Evolutionary conservation across 768 basidiomycete genomes (phyloP).

Genomic region (Xerocomellus amylosporus): DNA sequence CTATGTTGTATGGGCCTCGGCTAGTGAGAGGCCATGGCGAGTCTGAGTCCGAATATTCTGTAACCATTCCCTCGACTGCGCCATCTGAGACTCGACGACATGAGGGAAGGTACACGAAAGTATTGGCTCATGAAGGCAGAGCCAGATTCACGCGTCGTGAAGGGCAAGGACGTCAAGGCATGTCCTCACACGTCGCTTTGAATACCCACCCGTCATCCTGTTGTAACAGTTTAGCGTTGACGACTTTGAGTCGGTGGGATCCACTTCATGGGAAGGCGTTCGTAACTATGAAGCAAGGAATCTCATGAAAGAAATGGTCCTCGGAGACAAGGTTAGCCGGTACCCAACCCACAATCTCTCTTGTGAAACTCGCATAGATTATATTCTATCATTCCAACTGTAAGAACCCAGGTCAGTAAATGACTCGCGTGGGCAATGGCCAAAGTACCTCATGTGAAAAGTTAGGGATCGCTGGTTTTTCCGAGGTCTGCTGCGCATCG

Average conservation of each 20-base stretch:
- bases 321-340: conserved; percentile 63
- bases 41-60: background rate
- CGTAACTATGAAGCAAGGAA: conserved; percentile 81
- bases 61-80: background rate
- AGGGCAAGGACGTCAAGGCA: conserved; percentile 85
- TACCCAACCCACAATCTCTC: background rate
- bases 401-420: conserved; percentile 64
- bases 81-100: background rate
- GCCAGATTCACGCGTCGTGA: conserved; percentile 78
- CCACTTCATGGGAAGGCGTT: conserved; percentile 86
- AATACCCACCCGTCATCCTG: background rate
- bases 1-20: too few species aligned
- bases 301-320: conserved; percentile 76
- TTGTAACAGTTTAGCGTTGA: conserved; percentile 75
- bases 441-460: conserved; percentile 8
- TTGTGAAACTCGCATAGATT: conserved; percentile 45
- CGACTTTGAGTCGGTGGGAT: conserved; percentile 70
- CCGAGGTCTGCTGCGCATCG: conserved; percentile 51
- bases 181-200: conserved; percentile 1
- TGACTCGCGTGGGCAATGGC: background rate
- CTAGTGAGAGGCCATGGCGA: too few species aligned
- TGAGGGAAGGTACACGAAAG: conserved; percentile 15
- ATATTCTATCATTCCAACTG: conserved; percentile 88
- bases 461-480: conserved; percentile 76
- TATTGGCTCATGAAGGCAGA: conserved; percentile 85